A percentile compares a stretch with the other conserved stretches of the same genome.
Conservation (phyloP, 2,329 filamentous ascomycete genomes). For the Metarhizium album region DNA sequence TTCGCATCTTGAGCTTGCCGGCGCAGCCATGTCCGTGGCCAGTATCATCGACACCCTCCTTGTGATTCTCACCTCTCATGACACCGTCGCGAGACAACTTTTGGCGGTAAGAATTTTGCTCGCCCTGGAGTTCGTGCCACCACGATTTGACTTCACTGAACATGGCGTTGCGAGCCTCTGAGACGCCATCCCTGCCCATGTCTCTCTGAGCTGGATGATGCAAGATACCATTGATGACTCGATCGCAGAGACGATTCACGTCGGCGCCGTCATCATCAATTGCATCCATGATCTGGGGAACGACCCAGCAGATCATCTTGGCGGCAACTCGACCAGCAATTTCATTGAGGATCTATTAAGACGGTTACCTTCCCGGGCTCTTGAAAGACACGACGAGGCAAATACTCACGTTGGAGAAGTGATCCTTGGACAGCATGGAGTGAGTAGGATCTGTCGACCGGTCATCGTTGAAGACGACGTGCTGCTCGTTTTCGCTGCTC, state of each 20-base stretch:
- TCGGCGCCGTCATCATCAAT: slow-evolving; percentile 73
- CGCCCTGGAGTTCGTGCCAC: slow-evolving; percentile 61
- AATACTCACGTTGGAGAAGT: slow-evolving; percentile 66
- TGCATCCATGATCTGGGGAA: slow-evolving; percentile 78
- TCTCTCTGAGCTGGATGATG: slow-evolving; percentile 77
- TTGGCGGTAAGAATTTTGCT: slow-evolving; percentile 54
- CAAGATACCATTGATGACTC: slow-evolving; percentile 73
- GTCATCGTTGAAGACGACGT: slow-evolving; percentile 77
- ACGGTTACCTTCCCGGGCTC: slow-evolving; percentile 8
- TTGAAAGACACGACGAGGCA: neutral
- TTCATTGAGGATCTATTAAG: slow-evolving; percentile 61
- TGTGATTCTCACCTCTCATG: slow-evolving; percentile 69
- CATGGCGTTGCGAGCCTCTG: slow-evolving; percentile 65
- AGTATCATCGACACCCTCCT: slow-evolving; percentile 69
- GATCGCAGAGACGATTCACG: slow-evolving; percentile 57
- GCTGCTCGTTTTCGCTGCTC: slow-evolving; percentile 73
- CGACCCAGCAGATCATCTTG: slow-evolving; percentile 70
- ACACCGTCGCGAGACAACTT: slow-evolving; percentile 75
- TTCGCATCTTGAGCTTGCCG: slow-evolving; percentile 69
- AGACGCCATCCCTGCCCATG: slow-evolving; percentile 56
- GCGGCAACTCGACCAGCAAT: slow-evolving; percentile 75
- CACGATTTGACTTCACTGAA: slow-evolving; percentile 72
- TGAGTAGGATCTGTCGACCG: slow-evolving; percentile 73
- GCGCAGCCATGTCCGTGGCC: slow-evolving; percentile 78
- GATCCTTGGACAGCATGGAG: slow-evolving; percentile 92